Base-by-base conservation (phyloP, 768 basidiomycete genomes). In the Gelatoporia subvermispora region DNA sequence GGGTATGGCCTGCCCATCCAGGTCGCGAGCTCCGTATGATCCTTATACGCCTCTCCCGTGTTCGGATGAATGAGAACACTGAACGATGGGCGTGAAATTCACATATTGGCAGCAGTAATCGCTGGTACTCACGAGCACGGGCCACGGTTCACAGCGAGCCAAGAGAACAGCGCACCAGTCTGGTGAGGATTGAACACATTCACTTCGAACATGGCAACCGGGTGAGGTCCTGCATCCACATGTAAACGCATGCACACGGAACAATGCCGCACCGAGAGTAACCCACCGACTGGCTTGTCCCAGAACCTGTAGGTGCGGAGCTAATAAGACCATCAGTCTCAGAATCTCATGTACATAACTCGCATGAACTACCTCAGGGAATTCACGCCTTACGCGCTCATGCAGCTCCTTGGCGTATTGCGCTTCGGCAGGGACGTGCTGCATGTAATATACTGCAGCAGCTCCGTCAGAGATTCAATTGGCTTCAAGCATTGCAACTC, bases 1-100 rank as follows among this genome's bases (percentile, higher is more conserved):
- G 82, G 80, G 76, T 78, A 84, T 1, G 74, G 71, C 31, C 58
- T 70, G 5, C 85, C 85, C 59, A 88, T 84, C 85, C 84, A 88
- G 0, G 80, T 71, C 47, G 72, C 72, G 8, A 77, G 67, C 55
- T 85, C 81, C 0, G 81, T 78, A 47, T 87, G 85, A 55, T 86
- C 85, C 53, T 54, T 74, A 58, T 70, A 68, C 1, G 67, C 18
- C 52, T 86, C 65, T 20, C 71, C 68, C 4, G 85, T 86, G 63
- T 87, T 85, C 0, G 85, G 85, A 65, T 88, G 85, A 52, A 88
- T 66, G 7, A 86, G 68, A 21, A 88, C 82, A 15, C 85, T 86
- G 55, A 22, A 23, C 17, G 28, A 9, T 41, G n/a, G 28, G 48
- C 21, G 44, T 36, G 37, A n/a, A 21, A 23, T 24, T 3, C 10